A percentile compares a stretch with the other conserved stretches of the same genome.
Evolutionary conservation across 129 eudicot species (phyloP).

Genomic region (Flaveria bidentis): DNA sequence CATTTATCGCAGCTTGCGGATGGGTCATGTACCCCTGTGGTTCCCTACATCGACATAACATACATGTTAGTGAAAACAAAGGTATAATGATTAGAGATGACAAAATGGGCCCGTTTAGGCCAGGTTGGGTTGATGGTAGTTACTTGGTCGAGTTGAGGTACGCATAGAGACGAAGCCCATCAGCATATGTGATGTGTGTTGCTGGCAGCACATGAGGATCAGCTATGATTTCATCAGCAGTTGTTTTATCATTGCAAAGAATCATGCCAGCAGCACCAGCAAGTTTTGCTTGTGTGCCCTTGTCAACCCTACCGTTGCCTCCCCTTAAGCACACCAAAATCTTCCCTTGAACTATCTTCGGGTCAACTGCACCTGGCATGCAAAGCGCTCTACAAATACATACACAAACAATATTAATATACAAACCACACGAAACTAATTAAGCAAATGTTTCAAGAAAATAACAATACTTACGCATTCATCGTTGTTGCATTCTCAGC

Average conservation of each 20-base stretch:
- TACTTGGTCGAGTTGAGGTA: conserved; percentile 62
- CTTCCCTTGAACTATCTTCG: conserved; percentile 59
- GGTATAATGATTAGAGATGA: not conserved
- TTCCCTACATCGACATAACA: conserved; percentile 36
- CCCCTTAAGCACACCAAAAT: conserved; percentile 78
- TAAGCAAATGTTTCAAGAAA: not conserved
- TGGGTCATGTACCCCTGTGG: conserved; percentile 50
- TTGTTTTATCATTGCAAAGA: conserved; percentile 47
- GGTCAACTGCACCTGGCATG: conserved; percentile 54
- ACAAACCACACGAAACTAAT: not conserved
- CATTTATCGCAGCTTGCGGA: conserved; percentile 28
- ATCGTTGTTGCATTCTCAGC: conserved; percentile 39
- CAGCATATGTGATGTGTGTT: conserved; percentile 44
- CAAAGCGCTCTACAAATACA: conserved; percentile 49
- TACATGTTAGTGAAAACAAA: not conserved
- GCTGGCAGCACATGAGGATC: conserved; percentile 78
- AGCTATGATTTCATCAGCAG: conserved; percentile 49
- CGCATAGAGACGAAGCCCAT: conserved; percentile 42
- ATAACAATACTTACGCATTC: conserved; percentile 55
- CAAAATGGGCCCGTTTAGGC: not conserved
- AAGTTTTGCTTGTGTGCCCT: conserved; percentile 46
- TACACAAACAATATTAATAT: not conserved
- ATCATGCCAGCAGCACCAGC: conserved; percentile 89
- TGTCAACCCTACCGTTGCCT: conserved; percentile 51
- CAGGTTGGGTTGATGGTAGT: not conserved